Evolutionary conservation across 495 filamentous ascomycete species (phyloP).

Genomic region (Aspergillus olivimuriae): DNA sequence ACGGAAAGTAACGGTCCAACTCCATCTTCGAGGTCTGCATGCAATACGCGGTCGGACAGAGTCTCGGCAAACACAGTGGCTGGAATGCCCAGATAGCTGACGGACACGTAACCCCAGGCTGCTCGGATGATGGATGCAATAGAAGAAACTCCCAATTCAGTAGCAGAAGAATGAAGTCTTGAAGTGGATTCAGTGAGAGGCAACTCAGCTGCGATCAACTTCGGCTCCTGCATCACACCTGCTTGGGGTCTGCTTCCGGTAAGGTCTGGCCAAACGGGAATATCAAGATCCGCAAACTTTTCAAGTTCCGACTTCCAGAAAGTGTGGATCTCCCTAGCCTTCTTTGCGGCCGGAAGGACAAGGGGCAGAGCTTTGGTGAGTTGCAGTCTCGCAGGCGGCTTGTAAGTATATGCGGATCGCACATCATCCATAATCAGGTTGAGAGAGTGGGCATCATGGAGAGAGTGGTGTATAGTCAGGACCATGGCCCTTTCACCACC

Average conservation of each 20-base stretch:
- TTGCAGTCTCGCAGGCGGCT: conserved; percentile 17
- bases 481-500: conserved; percentile 18
- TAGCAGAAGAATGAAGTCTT: conserved; percentile 14
- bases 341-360: conserved; percentile 12
- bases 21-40: conserved; percentile 17
- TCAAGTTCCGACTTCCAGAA: conserved; percentile 22
- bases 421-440: conserved; percentile 23
- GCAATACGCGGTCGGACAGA: conserved; percentile 23
- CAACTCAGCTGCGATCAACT: conserved; percentile 12
- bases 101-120: conserved; percentile 23
- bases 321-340: conserved; percentile 11
- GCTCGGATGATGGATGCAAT: conserved; percentile 24
- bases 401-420: conserved; percentile 17
- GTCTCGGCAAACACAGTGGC: conserved; percentile 30
- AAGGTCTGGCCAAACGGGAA: conserved; percentile 27
- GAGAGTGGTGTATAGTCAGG: conserved; percentile 27
- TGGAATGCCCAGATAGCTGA: conserved; percentile 26
- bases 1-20: conserved; percentile 28
- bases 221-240: conserved; percentile 10
- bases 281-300: conserved; percentile 13
- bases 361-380: conserved; percentile 19
- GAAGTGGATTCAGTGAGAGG: conserved; percentile 10
- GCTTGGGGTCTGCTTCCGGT: conserved; percentile 15
- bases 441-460: conserved; percentile 30
- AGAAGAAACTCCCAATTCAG: conserved; percentile 23